Conservation (phyloP, 208 protist genomes). For the Leishmania mexicana region DNA sequence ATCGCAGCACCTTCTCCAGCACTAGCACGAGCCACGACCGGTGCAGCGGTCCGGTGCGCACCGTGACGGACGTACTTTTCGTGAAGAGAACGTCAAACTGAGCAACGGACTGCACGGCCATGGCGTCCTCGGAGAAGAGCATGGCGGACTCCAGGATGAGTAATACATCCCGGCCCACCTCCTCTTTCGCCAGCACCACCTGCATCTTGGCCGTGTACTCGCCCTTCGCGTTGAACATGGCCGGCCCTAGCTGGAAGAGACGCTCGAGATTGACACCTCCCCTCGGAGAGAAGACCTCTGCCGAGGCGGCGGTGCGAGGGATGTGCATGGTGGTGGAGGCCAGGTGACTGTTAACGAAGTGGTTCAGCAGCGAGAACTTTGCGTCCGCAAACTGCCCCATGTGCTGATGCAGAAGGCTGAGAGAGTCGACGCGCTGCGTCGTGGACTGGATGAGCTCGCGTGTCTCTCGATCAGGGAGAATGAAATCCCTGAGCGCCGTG, state of each 20-base stretch:
- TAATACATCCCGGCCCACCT: slow-evolving; percentile 45
- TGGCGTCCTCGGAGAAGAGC: slow-evolving; percentile 54
- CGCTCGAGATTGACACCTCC: slow-evolving; percentile 62
- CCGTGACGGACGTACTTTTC: slow-evolving; percentile 43
- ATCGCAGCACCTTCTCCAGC: slow-evolving; percentile 12
- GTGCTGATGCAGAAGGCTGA: slow-evolving; percentile 13
- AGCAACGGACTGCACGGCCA: slow-evolving; percentile 34
- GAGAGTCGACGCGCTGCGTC: neutral
- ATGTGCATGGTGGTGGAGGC: slow-evolving; percentile 71
- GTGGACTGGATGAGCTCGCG: slow-evolving; percentile 3
- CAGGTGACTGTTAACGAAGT: slow-evolving; percentile 53
- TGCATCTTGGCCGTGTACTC: slow-evolving; percentile 62
- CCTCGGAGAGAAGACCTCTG: slow-evolving; percentile 46
- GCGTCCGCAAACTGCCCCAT: slow-evolving; percentile 27
- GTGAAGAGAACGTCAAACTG: slow-evolving; percentile 60
- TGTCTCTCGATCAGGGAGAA: slow-evolving; percentile 22
- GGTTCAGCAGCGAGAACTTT: slow-evolving; percentile 63
- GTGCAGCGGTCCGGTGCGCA: slow-evolving; percentile 38
- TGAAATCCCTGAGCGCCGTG: slow-evolving; percentile 23
- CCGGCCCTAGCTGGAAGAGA: slow-evolving; percentile 49
- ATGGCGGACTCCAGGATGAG: slow-evolving; percentile 61
- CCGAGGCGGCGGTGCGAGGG: slow-evolving; percentile 33
- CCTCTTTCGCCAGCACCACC: slow-evolving; percentile 64
- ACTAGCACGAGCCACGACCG: slow-evolving; percentile 13
- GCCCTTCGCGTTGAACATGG: slow-evolving; percentile 67